Conservation (phyloP, 2,329 filamentous ascomycete species). For the Cadophora sp. region DNA sequence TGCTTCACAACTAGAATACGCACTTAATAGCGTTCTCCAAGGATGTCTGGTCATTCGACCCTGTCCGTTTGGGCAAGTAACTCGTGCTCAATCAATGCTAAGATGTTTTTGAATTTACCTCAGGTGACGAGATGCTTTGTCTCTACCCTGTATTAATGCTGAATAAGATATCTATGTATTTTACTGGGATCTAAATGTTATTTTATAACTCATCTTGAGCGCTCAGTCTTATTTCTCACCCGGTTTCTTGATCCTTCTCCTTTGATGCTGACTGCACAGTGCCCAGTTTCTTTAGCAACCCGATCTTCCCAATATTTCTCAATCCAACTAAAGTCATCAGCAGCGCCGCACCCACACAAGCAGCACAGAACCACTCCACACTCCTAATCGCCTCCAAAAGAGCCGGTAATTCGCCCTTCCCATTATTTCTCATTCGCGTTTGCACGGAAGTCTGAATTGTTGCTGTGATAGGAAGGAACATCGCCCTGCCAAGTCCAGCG, state of each 20-base stretch:
- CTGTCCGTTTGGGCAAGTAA: too few species aligned
- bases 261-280: constrained; percentile 33
- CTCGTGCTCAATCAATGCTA: too few species aligned
- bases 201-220: not conserved
- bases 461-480: constrained; percentile 70
- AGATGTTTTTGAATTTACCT: too few species aligned
- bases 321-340: constrained; percentile 32
- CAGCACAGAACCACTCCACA: constrained; percentile 40
- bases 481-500: constrained; percentile 68
- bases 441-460: constrained; percentile 69
- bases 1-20: too few species aligned
- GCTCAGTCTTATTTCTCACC: not conserved
- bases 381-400: constrained; percentile 35
- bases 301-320: constrained; percentile 42
- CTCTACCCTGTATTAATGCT: too few species aligned
- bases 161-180: too few species aligned
- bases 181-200: not conserved
- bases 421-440: constrained; percentile 51
- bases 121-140: too few species aligned
- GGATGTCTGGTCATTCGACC: too few species aligned
- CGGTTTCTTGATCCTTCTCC: constrained; percentile 25
- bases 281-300: constrained; percentile 40
- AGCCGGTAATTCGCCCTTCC: constrained; percentile 27
- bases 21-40: too few species aligned
- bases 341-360: constrained; percentile 28